These are phyloP conservation scores for Oidium heveae DNA, from an alignment of 2,329 filamentous ascomycete species.

Conservation along the genomic window DNA sequence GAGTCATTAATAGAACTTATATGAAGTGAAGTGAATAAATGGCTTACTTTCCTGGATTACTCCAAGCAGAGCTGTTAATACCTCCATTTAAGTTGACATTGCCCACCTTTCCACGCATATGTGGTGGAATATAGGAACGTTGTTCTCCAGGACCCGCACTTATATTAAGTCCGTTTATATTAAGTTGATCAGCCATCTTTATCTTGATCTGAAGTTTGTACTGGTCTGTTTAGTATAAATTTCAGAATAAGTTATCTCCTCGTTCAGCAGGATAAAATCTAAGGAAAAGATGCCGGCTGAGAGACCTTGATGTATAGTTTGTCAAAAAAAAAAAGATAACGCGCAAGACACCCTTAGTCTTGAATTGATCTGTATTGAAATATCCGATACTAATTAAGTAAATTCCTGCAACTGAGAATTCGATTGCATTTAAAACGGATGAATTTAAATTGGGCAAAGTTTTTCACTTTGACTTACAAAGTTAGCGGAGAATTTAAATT, in stretches of 20 bases:
- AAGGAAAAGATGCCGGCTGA: neutral
- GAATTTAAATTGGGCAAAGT: too few relatives aligned
- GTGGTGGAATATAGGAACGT: constrained; percentile 66
- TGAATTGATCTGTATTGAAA: too few relatives aligned
- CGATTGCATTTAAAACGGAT: too few relatives aligned
- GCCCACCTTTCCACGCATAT: constrained; percentile 39
- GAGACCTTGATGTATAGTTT: too few relatives aligned
- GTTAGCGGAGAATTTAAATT: too few relatives aligned
- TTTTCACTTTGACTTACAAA: too few relatives aligned
- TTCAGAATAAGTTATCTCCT: neutral
- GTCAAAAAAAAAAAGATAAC: too few relatives aligned
- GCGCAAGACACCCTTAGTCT: too few relatives aligned
- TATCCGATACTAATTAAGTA: too few relatives aligned
- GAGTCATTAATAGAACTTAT: too few relatives aligned
- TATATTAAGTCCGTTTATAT: constrained; percentile 53
- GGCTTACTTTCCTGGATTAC: constrained; percentile 4
- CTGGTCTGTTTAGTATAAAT: neutral
- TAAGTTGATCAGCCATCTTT: constrained; percentile 62
- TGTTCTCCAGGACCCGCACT: constrained; percentile 22
- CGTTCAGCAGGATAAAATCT: neutral
- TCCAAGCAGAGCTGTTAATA: constrained; percentile 39
- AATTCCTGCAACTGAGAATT: too few relatives aligned
- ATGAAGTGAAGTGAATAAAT: neutral
- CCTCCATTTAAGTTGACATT: constrained; percentile 18
- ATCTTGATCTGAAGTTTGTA: neutral